These are phyloP conservation scores for Hygrophila difformis DNA, from an alignment of 257 asterid species.

Conservation along the genomic window DNA sequence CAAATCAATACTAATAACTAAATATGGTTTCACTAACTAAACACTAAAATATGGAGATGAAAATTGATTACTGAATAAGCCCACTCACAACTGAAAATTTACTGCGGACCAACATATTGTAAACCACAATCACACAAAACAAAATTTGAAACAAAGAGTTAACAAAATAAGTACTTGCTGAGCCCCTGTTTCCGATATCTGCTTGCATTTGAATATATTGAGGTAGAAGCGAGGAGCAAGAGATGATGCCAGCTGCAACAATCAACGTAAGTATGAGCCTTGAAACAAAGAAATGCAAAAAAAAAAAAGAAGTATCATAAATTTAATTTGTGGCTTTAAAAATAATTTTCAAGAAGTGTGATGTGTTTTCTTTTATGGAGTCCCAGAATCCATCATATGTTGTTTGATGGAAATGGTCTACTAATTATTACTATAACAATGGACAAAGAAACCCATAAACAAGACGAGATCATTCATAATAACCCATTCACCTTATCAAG, in stretches of 20 bases:
- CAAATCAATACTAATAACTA: constrained; percentile 9
- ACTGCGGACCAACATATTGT: neutral
- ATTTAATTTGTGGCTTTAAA: too few relatives aligned
- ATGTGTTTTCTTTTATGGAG: too few relatives aligned
- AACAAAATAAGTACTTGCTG: constrained; percentile 52
- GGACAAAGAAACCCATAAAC: neutral
- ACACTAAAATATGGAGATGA: too few relatives aligned
- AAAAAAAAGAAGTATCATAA: too few relatives aligned
- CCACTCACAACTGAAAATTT: neutral
- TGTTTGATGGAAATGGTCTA: too few relatives aligned
- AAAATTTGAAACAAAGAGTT: neutral
- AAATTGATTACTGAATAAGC: too few relatives aligned
- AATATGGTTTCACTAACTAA: constrained; percentile 9
- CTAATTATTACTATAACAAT: too few relatives aligned
- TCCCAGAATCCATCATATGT: too few relatives aligned
- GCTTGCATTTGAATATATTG: constrained; percentile 96
- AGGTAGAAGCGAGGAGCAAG: constrained; percentile 90
- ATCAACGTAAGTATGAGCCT: constrained; percentile 13
- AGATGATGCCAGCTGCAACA: constrained; percentile 86
- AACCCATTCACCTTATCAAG: constrained; percentile 60
- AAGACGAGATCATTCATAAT: constrained; percentile 8
- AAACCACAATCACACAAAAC: constrained; percentile 1
- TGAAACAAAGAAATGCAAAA: constrained; percentile 6
- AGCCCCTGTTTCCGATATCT: constrained; percentile 94
- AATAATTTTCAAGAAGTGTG: too few relatives aligned